Base-by-base conservation (phyloP, 352 stramenopile species). In the Elongisporangium undulatum region DNA sequence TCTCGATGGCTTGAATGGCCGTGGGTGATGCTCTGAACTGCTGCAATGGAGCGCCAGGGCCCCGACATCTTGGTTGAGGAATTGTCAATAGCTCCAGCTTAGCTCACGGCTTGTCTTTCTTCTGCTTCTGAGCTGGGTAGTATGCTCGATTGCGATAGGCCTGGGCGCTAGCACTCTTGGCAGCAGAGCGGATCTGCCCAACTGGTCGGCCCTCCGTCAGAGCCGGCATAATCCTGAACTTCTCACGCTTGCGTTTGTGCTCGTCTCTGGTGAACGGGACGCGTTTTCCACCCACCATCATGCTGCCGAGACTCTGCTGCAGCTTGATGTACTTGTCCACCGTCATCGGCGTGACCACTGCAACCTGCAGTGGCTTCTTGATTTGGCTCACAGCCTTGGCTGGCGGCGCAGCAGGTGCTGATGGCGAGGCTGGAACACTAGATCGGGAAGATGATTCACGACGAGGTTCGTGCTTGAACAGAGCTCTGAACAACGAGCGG, bases 121-220 rank as follows among this genome's bases (percentile, higher is more conserved):
- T 72, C 7, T 68, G 59, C 51, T 78, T 75, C 55, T 67, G 66
- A 24, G 62, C 65, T 6, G 66, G 51, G 53, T 79, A 79, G 56
- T 79, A 79, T 17, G 71, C 71, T 16, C 71, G 67, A 15, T 67
- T 66, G n/a, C 71, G 71, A 29, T 79, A 79, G 39, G 69, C 69
- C 23, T 75, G 21, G 65, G 51, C 26, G 59, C 29, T 41, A 2
- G 29, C 29, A 41, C 29, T 59, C 55, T 56, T 67, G 17, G 57
- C 53, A 23, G 66, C 68, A 21, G 71, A 73, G 54, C 15, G 61
- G 8, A 58, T 58, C 15, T 64, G 64, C 15, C 59, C 51, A 6
- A 71, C 23, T 12, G 57, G 59, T 22, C 62, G 62, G 57, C 71
- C 71, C 49, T 79, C 71, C 10, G 51, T 62, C n/a, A 79, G 69